Base-by-base conservation (phyloP, 441 rosid genomes). In the Aleurites moluccanus region DNA sequence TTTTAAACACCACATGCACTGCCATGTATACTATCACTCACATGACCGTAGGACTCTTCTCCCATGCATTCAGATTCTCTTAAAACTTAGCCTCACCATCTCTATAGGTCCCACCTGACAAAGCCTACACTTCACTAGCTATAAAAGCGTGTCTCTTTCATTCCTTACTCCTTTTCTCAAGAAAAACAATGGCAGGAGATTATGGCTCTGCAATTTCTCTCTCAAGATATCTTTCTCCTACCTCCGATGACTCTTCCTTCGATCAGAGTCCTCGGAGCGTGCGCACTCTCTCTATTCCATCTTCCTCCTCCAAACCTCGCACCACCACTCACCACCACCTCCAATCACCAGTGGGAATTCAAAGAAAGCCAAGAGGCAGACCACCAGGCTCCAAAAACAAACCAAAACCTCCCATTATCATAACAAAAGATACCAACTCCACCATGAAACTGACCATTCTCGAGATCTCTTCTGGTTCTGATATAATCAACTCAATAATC, bases 301-400 rank as follows among this genome's bases (percentile, higher is more conserved):
- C n/a, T 5, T 45, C 67, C 28, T 72, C 76, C 27, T 18, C 42
- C 64, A 68, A 57, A 9, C 49, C 52, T 44, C 23, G 6, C 59
- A 35, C 72, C 42, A 57, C 14, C 21, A 64, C 52, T 18, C 23
- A 42, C 3, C 61, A 21, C 63, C 27, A 67, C 64, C 33, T 13
- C 69, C 28, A 57, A 28, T n/a, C 62, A 10, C 40, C 76, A 11
- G 50, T 75, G 6, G 74, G n/a, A 53, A 20, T 30, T 45, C 30
- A 62, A 8, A 72, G 74, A 49, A 87, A 80, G 78, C 85, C 86
- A 0, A 70, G 84, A 60, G 90, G 90, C 1, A 77, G 90, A 16
- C 90, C 90, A 0, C 87, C 83, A 0, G 87, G 90, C 6, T 85
- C 90, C n/a, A 87, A 85, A 69, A 87, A 87, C 83, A 87, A 79